A percentile compares a stretch with the other conserved stretches of the same genome.
Conservation (phyloP, 345 rosid genomes). For the Luvunga scandens region DNA sequence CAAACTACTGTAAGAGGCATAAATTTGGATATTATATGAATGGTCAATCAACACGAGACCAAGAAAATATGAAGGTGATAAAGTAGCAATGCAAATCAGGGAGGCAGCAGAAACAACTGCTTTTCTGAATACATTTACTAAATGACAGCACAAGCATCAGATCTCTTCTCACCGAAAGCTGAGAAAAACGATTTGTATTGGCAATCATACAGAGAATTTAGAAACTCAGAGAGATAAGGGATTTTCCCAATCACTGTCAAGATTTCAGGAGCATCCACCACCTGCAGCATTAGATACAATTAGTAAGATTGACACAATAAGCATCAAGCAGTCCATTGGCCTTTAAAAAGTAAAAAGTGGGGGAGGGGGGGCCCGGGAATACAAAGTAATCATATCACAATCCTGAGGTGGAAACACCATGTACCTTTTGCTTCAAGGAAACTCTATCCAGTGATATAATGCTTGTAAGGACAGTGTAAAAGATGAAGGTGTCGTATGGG, state of each 20-base stretch:
- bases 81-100: neutral
- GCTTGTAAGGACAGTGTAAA: conserved; percentile 94
- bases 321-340: neutral
- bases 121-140: neutral
- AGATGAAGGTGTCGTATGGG: conserved; percentile 92
- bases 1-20: neutral
- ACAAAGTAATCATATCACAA: conserved; percentile 4
- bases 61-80: neutral
- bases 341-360: no score
- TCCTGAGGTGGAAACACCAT: conserved; percentile 2
- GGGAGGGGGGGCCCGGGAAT: no score
- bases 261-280: conserved; percentile 99
- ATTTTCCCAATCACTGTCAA: conserved; percentile 95
- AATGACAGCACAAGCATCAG: neutral
- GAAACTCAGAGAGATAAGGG: conserved; percentile 80
- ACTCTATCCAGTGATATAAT: conserved; percentile 95
- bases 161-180: conserved; percentile 74
- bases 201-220: conserved; percentile 90
- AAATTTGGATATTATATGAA: neutral
- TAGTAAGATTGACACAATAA: neutral
- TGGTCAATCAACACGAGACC: neutral
- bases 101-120: neutral
- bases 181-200: conserved; percentile 89
- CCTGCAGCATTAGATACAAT: conserved; percentile 45
- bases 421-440: conserved; percentile 94